phyloP scores from a whole-genome alignment of 345 rosid genomes.

The Acer negundo region DNA sequence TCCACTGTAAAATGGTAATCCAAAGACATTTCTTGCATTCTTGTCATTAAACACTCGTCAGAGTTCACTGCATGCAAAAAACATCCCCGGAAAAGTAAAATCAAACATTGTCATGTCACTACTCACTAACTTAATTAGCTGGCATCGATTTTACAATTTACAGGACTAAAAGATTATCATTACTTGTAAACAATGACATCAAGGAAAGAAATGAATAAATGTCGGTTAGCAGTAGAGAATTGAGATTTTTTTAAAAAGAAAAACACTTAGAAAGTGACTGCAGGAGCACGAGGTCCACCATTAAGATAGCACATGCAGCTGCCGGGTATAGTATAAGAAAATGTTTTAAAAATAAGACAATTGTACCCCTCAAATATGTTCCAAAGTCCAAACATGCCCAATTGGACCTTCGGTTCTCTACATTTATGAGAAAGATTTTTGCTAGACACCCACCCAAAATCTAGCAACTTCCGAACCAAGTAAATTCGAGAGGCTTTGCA shows the following conservation, averaged over 20 bases:
- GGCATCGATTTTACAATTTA: conserved; percentile 20
- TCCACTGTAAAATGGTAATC: conserved; percentile 95
- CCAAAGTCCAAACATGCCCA: conserved; percentile 33
- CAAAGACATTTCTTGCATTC: conserved; percentile 98
- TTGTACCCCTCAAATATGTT: conserved; percentile 28
- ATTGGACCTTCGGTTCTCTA: background rate
- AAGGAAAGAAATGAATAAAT: conserved; percentile 6
- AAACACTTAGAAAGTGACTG: conserved; percentile 27
- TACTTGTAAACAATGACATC: background rate
- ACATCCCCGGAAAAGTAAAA: background rate
- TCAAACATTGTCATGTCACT: conserved; percentile 2
- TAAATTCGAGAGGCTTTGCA: conserved; percentile 21
- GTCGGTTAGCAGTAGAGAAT: conserved; percentile 30
- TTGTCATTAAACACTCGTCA: conserved; percentile 95
- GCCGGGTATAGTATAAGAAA: conserved; percentile 19
- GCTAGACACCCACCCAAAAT: conserved; percentile 12
- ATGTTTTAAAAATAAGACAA: conserved; percentile 11
- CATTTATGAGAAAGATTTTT: conserved; percentile 10
- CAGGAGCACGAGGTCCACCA: conserved; percentile 36
- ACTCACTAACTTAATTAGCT: conserved; percentile 27
- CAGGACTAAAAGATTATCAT: background rate
- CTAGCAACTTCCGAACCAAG: conserved; percentile 3
- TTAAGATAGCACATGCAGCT: conserved; percentile 51
- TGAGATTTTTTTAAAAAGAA: too few relatives aligned
- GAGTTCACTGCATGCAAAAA: conserved; percentile 64